Evolutionary conservation across 2,329 filamentous ascomycete species (phyloP), one percentile per base, ranked within the genome.

Genomic region (Arthrobotrys pseudoclavata): DNA sequence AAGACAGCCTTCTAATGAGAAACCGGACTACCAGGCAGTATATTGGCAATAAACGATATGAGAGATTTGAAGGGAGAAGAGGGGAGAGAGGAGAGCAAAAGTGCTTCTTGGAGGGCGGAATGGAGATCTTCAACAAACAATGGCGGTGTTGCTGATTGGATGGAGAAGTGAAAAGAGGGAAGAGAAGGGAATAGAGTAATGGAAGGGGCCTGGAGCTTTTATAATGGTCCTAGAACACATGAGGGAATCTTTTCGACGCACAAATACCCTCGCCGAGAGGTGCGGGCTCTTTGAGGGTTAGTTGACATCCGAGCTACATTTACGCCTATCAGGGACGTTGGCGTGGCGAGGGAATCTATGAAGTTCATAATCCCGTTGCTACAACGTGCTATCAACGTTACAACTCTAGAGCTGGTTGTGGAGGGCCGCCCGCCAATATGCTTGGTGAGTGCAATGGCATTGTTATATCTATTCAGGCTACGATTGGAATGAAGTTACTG

Each of bases 241-340:
- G 31, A 60, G 55, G 55, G 55, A 60, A 60, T 15, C 31, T 60
- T 55, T 40, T 57, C 3, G n/a, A 12, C 31, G 1, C 26, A 34
- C 29, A 57, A 57, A 26, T 42, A 15, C 34, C 34, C 5, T 13
- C 10, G 20, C 55, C 31, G 55, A 60, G 55, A 15, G 2, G 31
- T 26, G 34, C 18, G 34, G 1, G 31, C 20, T 42, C 10, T 1
- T 7, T 26, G 20, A 9, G 34, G 20, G 31, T 26, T 42, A n/a
- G n/a, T 40, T 15, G 34, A 57, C 15, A 20, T 42, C 34, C 10
- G 1, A 3, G 1, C 7, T 13, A 37, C 29, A 12, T 5, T 40
- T 3, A 40, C 5, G 37, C 37, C 13, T 3, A 3, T 15, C 2
- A 15, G 13, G 37, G 37, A 40, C 2, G 37, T 40, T 40, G 37